phyloP scores from a whole-genome alignment of 345 rosid species.

The Microcos paniculata region DNA sequence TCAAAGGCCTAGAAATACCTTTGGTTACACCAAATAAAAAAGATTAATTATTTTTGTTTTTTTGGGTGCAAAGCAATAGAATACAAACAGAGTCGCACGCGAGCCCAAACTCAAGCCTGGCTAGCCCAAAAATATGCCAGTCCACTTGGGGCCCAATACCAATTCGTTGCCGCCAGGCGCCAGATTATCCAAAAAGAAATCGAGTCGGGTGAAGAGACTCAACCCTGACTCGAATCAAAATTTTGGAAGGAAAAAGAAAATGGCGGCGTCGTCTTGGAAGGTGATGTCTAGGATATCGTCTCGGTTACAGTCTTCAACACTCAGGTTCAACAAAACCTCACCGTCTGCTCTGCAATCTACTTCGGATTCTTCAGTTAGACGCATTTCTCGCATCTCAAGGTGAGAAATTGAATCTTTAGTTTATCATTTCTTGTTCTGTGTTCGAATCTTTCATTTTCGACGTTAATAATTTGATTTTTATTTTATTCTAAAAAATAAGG shows the following conservation, averaged over 20 bases:
- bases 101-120: too few relatives aligned
- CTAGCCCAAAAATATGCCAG: too few relatives aligned
- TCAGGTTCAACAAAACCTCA: conserved; percentile 37
- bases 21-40: too few relatives aligned
- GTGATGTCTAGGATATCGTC: conserved; percentile 49
- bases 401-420: neutral
- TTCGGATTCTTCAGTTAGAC: conserved; percentile 34
- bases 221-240: conserved; percentile 34
- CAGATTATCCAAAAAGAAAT: neutral
- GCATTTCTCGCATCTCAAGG: conserved; percentile 44
- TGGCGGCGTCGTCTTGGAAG: conserved; percentile 54
- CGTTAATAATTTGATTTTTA: neutral
- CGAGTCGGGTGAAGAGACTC: conserved; percentile 9
- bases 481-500: conserved; percentile 22
- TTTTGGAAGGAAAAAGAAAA: conserved; percentile 33
- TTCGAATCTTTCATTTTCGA: neutral
- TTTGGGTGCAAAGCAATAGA: too few relatives aligned
- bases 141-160: neutral
- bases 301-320: conserved; percentile 40
- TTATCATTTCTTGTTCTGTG: neutral
- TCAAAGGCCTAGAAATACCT: too few relatives aligned
- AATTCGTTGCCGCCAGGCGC: neutral
- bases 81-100: too few relatives aligned
- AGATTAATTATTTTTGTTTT: too few relatives aligned
- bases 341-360: conserved; percentile 31